Conservation (phyloP, 176 grass and related monocot species). For the Juncus inflexus region DNA sequence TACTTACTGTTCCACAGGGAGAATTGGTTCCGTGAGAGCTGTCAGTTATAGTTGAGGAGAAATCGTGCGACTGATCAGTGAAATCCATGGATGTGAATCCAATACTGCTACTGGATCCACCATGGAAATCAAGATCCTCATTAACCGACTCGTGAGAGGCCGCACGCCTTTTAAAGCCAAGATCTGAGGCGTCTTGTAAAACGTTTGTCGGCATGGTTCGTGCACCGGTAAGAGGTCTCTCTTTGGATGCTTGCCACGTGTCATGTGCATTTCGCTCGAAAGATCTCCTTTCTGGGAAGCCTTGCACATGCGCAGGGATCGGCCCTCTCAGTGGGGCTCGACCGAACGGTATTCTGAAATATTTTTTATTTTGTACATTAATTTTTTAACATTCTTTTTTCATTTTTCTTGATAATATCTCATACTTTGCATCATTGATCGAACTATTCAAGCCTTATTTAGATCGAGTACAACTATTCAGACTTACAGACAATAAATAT, state of each 20-base stretch:
- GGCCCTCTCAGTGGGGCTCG: conserved; percentile 36
- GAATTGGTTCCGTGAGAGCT: conserved; percentile 41
- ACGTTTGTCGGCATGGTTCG: not conserved
- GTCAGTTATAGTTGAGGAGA: conserved; percentile 14
- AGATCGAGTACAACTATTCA: not conserved
- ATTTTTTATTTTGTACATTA: not conserved
- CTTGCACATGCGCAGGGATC: conserved; percentile 23
- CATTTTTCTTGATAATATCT: not conserved
- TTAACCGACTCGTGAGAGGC: conserved; percentile 31
- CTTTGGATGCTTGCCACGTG: conserved; percentile 45
- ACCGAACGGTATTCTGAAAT: conserved; percentile 29
- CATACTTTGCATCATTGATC: not conserved
- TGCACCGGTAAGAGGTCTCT: conserved; percentile 38
- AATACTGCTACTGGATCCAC: not conserved
- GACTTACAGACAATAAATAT: too few relatives aligned
- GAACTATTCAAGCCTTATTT: not conserved
- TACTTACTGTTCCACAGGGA: conserved; percentile 37
- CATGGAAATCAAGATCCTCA: conserved; percentile 59
- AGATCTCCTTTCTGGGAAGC: conserved; percentile 42
- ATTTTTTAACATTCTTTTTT: not conserved
- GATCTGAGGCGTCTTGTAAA: conserved; percentile 19
- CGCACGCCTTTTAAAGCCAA: conserved; percentile 25
- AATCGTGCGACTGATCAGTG: conserved; percentile 37
- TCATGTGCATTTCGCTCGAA: conserved; percentile 25
- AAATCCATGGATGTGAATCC: conserved; percentile 58